A percentile compares a stretch with the other conserved stretches of the same genome.
phyloP scores from a whole-genome alignment of 1,284 basidiomycete species.

The Ceratobasidium sp. region DNA sequence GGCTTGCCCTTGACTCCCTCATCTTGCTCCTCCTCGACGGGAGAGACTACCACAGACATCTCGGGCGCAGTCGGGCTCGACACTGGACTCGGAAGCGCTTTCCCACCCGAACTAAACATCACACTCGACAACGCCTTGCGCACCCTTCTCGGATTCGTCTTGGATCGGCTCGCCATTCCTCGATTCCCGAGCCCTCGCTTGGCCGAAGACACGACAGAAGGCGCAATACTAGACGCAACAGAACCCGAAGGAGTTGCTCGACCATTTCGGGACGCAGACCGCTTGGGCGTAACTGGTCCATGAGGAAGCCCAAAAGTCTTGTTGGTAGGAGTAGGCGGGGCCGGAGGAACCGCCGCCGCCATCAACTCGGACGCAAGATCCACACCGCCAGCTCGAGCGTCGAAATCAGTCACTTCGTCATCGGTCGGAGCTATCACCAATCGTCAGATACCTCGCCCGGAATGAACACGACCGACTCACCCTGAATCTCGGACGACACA shows the following conservation, averaged over 20 bases:
- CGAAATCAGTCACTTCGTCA: slow-evolving; percentile 4
- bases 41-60: not conserved
- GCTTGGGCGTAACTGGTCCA: slow-evolving; percentile 1
- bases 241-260: not conserved
- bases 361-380: slow-evolving; percentile 24
- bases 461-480: not conserved
- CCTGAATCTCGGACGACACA: slow-evolving; percentile 4
- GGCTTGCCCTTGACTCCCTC: too few species aligned
- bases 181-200: slow-evolving; percentile 23
- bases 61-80: slow-evolving; percentile 3
- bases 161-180: slow-evolving; percentile 17
- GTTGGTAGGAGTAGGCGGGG: not conserved
- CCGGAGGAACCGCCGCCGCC: not conserved
- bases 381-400: not conserved
- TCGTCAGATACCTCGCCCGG: not conserved
- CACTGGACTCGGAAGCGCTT: slow-evolving; percentile 20
- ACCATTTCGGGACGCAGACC: not conserved
- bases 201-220: not conserved
- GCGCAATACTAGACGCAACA: not conserved
- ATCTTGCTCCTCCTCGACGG: not conserved
- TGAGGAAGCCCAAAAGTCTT: slow-evolving; percentile 2
- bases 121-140: slow-evolving; percentile 12
- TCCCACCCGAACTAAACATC: not conserved
- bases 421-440: slow-evolving; percentile 2
- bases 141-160: slow-evolving; percentile 16